Percentiles rank a stretch among this genome's conserved stretches.
Evolutionary conservation across 352 stramenopile species (phyloP).

Genomic region (Phytophthora cactorum): DNA sequence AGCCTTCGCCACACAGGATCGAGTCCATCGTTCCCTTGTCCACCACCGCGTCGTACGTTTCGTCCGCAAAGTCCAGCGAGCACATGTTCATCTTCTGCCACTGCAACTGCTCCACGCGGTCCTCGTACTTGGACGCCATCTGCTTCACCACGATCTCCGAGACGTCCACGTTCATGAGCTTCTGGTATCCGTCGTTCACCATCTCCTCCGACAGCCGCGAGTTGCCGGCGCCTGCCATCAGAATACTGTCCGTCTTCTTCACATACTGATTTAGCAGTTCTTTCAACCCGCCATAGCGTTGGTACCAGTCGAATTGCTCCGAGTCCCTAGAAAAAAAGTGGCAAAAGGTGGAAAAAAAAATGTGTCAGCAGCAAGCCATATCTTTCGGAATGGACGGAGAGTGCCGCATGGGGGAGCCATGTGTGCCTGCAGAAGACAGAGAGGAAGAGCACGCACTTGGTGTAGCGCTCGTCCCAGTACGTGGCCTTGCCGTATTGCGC

Average conservation of each 20-base stretch:
- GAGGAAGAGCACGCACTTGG: constrained; percentile 68
- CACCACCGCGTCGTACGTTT: constrained; percentile 94
- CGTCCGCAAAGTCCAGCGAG: constrained; percentile 94
- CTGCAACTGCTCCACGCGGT: constrained; percentile 89
- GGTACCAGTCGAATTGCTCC: constrained; percentile 96
- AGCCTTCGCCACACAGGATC: constrained; percentile 95
- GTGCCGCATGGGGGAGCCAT: background rate
- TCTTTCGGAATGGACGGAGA: background rate
- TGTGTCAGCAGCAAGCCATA: background rate
- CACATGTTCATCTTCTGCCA: constrained; percentile 97
- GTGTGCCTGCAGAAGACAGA: background rate
- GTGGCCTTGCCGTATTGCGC: constrained; percentile 93
- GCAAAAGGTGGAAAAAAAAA: background rate
- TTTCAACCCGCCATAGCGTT: constrained; percentile 92
- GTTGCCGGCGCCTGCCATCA: constrained; percentile 95
- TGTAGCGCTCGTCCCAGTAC: constrained; percentile 96
- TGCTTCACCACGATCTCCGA: constrained; percentile 95
- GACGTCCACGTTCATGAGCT: constrained; percentile 96
- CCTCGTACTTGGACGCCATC: constrained; percentile 94
- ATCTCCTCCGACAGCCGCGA: constrained; percentile 96
- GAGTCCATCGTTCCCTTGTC: constrained; percentile 97
- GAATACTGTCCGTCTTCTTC: constrained; percentile 93
- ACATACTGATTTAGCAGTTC: constrained; percentile 92
- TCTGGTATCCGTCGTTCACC: constrained; percentile 95
- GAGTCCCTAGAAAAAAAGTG: constrained; percentile 66